Base-by-base conservation (phyloP, 2,329 filamentous ascomycete species). In the Neurospora sp. region DNA sequence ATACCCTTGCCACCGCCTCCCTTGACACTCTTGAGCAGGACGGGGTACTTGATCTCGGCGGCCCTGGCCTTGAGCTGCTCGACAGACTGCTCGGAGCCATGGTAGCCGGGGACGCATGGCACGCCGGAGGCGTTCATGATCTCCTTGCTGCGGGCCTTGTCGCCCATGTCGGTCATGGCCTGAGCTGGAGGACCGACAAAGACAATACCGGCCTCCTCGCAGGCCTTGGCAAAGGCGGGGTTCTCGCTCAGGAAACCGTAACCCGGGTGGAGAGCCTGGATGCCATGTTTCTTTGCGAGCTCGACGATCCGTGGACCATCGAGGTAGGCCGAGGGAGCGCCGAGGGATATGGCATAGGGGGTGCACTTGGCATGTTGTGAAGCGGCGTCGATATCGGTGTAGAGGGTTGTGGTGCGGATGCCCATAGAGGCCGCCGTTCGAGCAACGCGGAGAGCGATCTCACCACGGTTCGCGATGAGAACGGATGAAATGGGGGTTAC, bases 211-310 rank as follows among this genome's bases (percentile, higher is more conserved):
- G 94, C 94, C 76, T 96, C 90, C 75, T 92, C 91, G 79, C 95
- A 98, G 78, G 92, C 90, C 76, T 89, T 89, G 3, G 96, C 96
- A 79, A 99, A 99, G 6, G 85, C 88, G 8, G 95, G 90, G 80
- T 99, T 99, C 82, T 99, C 96, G 72, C 92, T 96, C 74, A 98
- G 82, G 78, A 97, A 99, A 62, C 96, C 96, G 82, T 99, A 99
- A 33, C 96, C 96, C 0, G 96, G 96, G 80, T 99, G 96, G 74
- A 99, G 90, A 4, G 93, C 95, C 78, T 95, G 89, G 76, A 96
- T 97, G 62, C 91, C 91, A 77, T 95, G 88, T 76, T 91, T 85
- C 82, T 94, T 93, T 15, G 95, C 96, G 71, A 97, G 89, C 38
- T 89, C 86, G 73, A 99, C 95, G 78, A 99, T 98, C 73, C 92